Base-by-base conservation (phyloP, 495 filamentous ascomycete genomes). In the Xylaria castorea region DNA sequence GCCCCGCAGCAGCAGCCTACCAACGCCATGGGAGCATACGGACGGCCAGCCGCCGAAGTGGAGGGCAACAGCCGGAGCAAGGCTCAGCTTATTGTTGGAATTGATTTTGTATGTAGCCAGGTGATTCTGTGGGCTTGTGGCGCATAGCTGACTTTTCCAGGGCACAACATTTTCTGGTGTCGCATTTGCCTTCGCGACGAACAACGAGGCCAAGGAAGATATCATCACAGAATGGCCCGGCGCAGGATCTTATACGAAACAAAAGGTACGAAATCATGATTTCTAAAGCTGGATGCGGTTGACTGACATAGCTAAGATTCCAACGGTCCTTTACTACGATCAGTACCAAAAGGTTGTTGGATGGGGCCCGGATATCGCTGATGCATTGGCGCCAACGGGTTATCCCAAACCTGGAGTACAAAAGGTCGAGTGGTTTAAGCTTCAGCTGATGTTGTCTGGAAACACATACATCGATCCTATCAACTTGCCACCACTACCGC, bases 11-110 rank as follows among this genome's bases (percentile, higher is more conserved):
- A 66, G 79, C 81, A 83, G 30, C 74, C 77, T 30, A 80, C 80
- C 1, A 81, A 81, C 53, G 79, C 68, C 64, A 79, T 68, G 75
- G 78, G 57, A 72, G 84, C 76, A 25, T 79, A 79, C 61, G 78
- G 78, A 8, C 74, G 78, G 53, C 78, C 78, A 38, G 89, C 89
- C 66, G 92, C 91, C 46, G 97, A 98, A 81, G 92, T 97, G 32
- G 94, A 97, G 75, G 94, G 92, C 36, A 92, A 90, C 68, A 93
- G 92, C 76, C 88, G 93, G 77, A 92, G 89, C 79, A 93, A 93
- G 81, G 90, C 92, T 27, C 91, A 93, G 84, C 84, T 94, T 72
- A 94, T 94, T 78, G 91, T 93, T 68, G 91, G 91, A 68, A 93
- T 93, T 77, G 91, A 94, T 77, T 94, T 94, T 85, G 92, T 94